Conservation (phyloP, 2,329 filamentous ascomycete genomes). For the Aspergillus versicolor region DNA sequence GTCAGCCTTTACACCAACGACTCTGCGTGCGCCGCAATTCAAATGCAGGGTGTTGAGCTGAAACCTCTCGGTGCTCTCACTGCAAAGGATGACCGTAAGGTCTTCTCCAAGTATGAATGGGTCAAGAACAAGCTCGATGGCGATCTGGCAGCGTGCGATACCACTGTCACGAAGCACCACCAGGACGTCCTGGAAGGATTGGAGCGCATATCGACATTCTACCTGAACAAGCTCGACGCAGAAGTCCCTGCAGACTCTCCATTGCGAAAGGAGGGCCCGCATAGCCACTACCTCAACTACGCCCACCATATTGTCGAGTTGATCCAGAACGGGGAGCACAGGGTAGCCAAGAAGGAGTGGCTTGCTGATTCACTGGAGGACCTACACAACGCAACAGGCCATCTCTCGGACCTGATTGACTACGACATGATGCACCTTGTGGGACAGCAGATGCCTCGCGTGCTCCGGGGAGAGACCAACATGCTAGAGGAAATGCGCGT, state of each 20-base stretch:
- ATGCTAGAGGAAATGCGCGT: background rate
- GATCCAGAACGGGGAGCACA: background rate
- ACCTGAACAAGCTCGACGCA: background rate
- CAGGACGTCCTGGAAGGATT: background rate
- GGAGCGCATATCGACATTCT: background rate
- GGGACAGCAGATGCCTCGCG: background rate
- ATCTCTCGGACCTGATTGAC: background rate
- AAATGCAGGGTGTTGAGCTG: background rate
- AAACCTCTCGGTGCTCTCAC: background rate
- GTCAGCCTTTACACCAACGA: background rate
- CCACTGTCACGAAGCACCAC: background rate
- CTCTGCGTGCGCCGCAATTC: background rate
- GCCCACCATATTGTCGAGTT: background rate
- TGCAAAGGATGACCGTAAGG: background rate
- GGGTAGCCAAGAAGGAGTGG: background rate
- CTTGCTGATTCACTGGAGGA: background rate
- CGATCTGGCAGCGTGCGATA: background rate
- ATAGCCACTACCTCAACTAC: background rate
- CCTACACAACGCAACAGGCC: background rate
- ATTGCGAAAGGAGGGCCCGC: background rate
- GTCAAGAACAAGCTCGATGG: background rate
- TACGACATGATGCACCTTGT: background rate
- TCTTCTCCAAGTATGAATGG: background rate
- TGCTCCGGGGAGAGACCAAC: background rate
- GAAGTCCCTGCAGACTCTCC: background rate